Evolutionary conservation across 2,329 filamentous ascomycete species (phyloP), one percentile per base, ranked within the genome.

Genomic region (Ophiostoma perfectum): DNA sequence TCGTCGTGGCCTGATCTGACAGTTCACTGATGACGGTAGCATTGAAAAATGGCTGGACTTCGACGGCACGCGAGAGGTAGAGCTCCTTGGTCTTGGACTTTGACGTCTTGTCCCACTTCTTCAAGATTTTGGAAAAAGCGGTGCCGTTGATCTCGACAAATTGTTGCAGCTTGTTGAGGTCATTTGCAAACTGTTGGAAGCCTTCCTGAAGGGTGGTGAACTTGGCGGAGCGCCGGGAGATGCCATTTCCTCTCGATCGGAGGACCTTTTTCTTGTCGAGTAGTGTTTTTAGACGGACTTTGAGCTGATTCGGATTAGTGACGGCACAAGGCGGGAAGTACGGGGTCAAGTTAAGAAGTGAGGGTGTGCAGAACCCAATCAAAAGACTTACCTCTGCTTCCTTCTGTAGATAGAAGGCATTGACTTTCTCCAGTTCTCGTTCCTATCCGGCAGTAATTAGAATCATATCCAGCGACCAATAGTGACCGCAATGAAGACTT

Each of bases 71-170:
- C 9, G 96, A 96, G 47, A 99, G 88, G 77, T 98, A 99, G 55
- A 98, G 86, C 80, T 98, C 95, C 78, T 99, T 99, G 70, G 95
- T 97, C 78, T 94, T 94, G 66, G 94, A 98, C 84, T 98, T 99
- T 73, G 94, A 97, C 1, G 93, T 97, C 85, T 99, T 99, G 80
- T 99, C 95, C 95, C 95, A 99, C 86, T 99, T 99, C 81, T 99
- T 99, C 72, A 99, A 81, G 70, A 99, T 99, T 79, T 99, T 99
- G 41, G 94, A 97, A 78, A 98, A 97, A 16, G 93, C 95, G 1
- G 92, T 97, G 75, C 95, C 94, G 77, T 99, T 99, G 76, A 98
- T 91, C 78, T 98, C 94, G 72, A 99, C 93, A 78, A 98, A 99
- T 82, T 98, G 95, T 82, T 97, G 93, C 16, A 99, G 86, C 80